Percentiles rank a stretch among this genome's conserved stretches.
Conservation (phyloP, 1,139 yeast species). For the Kodamaea anthophila region DNA sequence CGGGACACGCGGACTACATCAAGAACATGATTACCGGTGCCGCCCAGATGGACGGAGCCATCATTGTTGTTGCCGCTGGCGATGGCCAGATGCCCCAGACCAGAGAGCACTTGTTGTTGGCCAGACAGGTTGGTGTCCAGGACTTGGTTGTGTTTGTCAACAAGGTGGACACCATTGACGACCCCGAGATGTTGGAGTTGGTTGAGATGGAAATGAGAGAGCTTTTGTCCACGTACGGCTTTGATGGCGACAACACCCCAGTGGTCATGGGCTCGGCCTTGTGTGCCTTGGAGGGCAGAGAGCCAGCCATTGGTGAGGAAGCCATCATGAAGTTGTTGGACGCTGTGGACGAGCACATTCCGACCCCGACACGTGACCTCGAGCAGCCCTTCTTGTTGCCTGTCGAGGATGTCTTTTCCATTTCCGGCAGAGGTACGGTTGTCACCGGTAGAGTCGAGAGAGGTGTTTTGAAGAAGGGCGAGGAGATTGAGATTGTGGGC, state of each 20-base stretch:
- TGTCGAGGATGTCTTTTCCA: conserved; percentile 94
- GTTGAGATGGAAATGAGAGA: conserved; percentile 99
- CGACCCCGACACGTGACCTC: conserved; percentile 93
- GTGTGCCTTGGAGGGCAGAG: conserved; percentile 84
- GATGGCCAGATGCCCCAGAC: conserved; percentile 99
- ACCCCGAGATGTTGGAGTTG: conserved; percentile 98
- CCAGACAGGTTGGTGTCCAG: conserved; percentile 99
- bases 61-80: conserved; percentile 97
- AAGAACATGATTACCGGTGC: conserved; percentile 99
- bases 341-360: conserved; percentile 91
- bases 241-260: conserved; percentile 97
- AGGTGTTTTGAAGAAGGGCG: conserved; percentile 96
- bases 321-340: conserved; percentile 79
- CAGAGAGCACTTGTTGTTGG: conserved; percentile 94
- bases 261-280: conserved; percentile 98
- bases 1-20: conserved; percentile 98
- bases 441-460: conserved; percentile 99
- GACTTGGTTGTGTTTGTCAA: conserved; percentile 94
- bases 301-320: conserved; percentile 89
- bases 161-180: conserved; percentile 96
- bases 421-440: conserved; percentile 99
- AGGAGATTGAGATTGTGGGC: conserved; percentile 96
- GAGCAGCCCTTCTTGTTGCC: conserved; percentile 97
- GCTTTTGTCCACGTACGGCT: conserved; percentile 80
- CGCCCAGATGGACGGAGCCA: conserved; percentile 99